A percentile compares a stretch with the other conserved stretches of the same genome.
phyloP scores from a whole-genome alignment of 2,329 filamentous ascomycete species.

The Colletotrichum navitas region DNA sequence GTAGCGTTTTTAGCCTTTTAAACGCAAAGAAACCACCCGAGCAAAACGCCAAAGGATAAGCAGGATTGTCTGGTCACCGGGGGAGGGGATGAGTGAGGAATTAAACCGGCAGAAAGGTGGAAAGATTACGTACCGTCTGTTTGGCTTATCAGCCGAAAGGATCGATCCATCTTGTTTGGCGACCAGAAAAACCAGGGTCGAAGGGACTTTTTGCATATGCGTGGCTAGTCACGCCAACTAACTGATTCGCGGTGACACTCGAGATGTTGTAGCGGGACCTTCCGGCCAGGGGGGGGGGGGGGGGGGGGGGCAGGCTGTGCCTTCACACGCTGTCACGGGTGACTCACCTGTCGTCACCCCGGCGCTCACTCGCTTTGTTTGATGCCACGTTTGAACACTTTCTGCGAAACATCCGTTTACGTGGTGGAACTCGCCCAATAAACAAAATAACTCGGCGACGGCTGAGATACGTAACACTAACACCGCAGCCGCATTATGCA shows the following conservation, averaged over 20 bases:
- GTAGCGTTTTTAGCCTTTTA: background rate
- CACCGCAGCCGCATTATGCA: background rate
- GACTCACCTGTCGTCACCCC: constrained; percentile 22
- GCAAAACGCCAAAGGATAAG: background rate
- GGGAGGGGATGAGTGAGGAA: too few relatives aligned
- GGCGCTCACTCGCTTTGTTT: background rate
- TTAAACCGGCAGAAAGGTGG: constrained; percentile 1
- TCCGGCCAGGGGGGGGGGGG: constrained; percentile 14
- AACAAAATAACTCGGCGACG: background rate
- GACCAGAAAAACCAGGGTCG: background rate
- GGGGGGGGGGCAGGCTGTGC: too few relatives aligned
- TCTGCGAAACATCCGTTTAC: background rate
- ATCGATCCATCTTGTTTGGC: background rate
- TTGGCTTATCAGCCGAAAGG: constrained; percentile 27
- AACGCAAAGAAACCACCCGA: background rate
- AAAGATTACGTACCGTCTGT: background rate
- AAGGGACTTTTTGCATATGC: constrained; percentile 16
- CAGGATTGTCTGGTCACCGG: background rate
- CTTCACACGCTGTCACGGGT: background rate
- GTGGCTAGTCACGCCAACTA: constrained; percentile 16
- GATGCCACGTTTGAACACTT: background rate
- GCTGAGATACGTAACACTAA: background rate
- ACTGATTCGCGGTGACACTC: constrained; percentile 39
- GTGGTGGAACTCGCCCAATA: background rate
- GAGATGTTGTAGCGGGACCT: constrained; percentile 27